Evolutionary conservation across 257 asterid genomes (phyloP).

Genomic region (Nicotiana paniculata): DNA sequence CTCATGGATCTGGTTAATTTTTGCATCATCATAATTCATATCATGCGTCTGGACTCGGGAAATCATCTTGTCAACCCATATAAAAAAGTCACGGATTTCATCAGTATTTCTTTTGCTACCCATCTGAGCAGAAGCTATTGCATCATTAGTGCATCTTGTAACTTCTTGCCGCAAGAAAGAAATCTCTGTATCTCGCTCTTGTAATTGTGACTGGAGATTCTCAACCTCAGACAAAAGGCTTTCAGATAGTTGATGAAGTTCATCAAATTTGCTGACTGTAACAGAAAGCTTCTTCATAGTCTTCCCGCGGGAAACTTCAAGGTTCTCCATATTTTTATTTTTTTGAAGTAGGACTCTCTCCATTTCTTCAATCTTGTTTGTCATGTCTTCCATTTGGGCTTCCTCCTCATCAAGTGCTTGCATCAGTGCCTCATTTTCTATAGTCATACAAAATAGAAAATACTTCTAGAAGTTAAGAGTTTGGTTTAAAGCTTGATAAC

Average conservation of each 20-base stretch:
- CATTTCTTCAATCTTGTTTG: slow-evolving; percentile 48
- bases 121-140: slow-evolving; percentile 64
- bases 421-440: slow-evolving; percentile 79
- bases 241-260: slow-evolving; percentile 77
- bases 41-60: slow-evolving; percentile 44
- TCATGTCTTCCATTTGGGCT: slow-evolving; percentile 75
- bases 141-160: slow-evolving; percentile 89
- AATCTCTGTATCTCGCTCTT: slow-evolving; percentile 83
- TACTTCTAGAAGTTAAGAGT: slow-evolving; percentile 12
- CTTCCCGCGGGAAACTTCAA: slow-evolving; percentile 84
- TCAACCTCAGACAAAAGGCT: slow-evolving; percentile 88
- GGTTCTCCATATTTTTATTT: slow-evolving; percentile 67
- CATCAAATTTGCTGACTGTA: slow-evolving; percentile 91
- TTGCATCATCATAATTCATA: slow-evolving; percentile 31
- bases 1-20: slow-evolving; percentile 31
- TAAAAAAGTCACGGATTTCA: slow-evolving; percentile 61
- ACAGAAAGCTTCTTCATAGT: slow-evolving; percentile 85
- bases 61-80: slow-evolving; percentile 61
- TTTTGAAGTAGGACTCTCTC: slow-evolving; percentile 67
- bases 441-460: not conserved
- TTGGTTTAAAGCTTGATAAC: not conserved
- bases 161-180: slow-evolving; percentile 98
- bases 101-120: slow-evolving; percentile 50
- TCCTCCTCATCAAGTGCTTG: slow-evolving; percentile 97
- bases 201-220: slow-evolving; percentile 89